Evolutionary conservation across 192 early-diverging fungal genomes (phyloP), one percentile per base, ranked within the genome.

Genomic region (Umbelopsis ramanniana): DNA sequence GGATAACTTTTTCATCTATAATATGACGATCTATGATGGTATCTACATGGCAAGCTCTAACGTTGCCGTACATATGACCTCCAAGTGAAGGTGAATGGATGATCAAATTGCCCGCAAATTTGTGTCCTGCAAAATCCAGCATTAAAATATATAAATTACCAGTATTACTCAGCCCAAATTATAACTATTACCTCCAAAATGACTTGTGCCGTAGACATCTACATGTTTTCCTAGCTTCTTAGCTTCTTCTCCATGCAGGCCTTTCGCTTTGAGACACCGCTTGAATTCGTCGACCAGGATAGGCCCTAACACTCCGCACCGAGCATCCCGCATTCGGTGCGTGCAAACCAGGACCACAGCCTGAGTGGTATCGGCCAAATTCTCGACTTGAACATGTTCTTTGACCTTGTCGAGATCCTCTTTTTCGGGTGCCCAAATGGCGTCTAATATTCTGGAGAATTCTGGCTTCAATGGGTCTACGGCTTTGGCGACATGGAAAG

Each of bases 61-160:
- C 70, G 54, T 81, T 81, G 8, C 79, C 79, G 67, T 81, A 81
- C 73, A 81, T 74, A 38, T 81, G 79, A 5, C 79, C 79, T 12
- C 76, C 76, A 12, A 80, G 47, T 0, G 43, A 24, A 21, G 63
- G 55, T 54, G 68, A 69, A 70, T 78, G 77, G 26, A 82, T 79
- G 48, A 91, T 88, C 33, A 91, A 60, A 74, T 90, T 90, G 22
- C 90, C 90, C 46, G 90, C 88, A 83, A 84, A 91, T 76, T 88
- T 90, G 76, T 91, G 89, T 6, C 89, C 89, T 81, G 73, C 46
- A 69, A 45, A 71, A 57, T 38, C 12, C 69, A 75, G 29, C 29
- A 72, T 66, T 54, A 80, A 69, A 46, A 80, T 54, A 55, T 68
- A 72, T 55, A 29, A 29, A 29, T 29, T 29, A 29, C 29, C 15